Evolutionary conservation across 352 stramenopile genomes (phyloP).

Genomic region (Phytophthora hibernalis): DNA sequence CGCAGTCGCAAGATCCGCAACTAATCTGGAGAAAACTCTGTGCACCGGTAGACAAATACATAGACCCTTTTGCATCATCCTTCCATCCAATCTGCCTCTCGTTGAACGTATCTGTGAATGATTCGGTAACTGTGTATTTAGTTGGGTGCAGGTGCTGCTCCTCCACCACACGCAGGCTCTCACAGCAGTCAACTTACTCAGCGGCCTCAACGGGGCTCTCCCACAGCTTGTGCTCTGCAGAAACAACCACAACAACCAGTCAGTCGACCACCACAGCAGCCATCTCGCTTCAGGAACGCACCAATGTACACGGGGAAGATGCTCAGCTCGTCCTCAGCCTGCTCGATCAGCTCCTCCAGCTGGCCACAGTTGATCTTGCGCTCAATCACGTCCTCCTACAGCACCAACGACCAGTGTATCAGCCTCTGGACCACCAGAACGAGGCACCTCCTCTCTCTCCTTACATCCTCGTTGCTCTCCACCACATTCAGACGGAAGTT

Average conservation of each 20-base stretch:
- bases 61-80: constrained; percentile 36
- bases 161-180: constrained; percentile 4
- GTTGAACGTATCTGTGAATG: background rate
- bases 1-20: constrained; percentile 92
- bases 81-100: background rate
- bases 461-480: constrained; percentile 74
- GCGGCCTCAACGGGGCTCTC: constrained; percentile 68
- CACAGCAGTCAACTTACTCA: constrained; percentile 21
- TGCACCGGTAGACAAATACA: constrained; percentile 41
- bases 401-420: background rate
- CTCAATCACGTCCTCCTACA: constrained; percentile 83
- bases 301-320: constrained; percentile 88
- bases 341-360: constrained; percentile 89
- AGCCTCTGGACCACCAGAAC: constrained; percentile 30
- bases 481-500: constrained; percentile 86
- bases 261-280: constrained; percentile 1
- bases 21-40: constrained; percentile 43
- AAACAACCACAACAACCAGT: constrained; percentile 11
- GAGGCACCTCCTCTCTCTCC: background rate
- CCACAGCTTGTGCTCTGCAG: constrained; percentile 87
- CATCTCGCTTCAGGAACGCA: constrained; percentile 32
- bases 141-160: constrained; percentile 1
- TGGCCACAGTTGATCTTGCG: constrained; percentile 89
- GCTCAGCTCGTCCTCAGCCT: constrained; percentile 87
- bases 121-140: constrained; percentile 38